Percentiles rank a stretch among this genome's conserved stretches.
phyloP scores from a whole-genome alignment of 2,329 filamentous ascomycete genomes.

The Bisporella sp. region DNA sequence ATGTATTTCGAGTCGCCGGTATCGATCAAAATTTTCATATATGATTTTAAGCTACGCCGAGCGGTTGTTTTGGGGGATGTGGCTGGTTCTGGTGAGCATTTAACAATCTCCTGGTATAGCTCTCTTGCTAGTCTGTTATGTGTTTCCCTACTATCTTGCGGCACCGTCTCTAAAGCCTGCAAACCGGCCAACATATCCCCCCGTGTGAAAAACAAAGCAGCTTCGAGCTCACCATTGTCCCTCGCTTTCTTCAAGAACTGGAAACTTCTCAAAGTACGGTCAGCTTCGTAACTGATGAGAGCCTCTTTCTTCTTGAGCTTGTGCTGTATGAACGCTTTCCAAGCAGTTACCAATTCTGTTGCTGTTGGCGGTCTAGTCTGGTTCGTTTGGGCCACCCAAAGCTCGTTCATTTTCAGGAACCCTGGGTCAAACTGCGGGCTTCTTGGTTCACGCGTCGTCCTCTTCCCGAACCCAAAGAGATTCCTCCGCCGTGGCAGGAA shows the following conservation, averaged over 20 bases:
- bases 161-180: slow-evolving; percentile 13
- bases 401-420: slow-evolving; percentile 62
- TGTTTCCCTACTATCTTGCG: slow-evolving; percentile 12
- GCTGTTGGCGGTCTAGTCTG: slow-evolving; percentile 57
- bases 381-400: slow-evolving; percentile 55
- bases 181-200: slow-evolving; percentile 13
- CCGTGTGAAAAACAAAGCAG: slow-evolving; percentile 7
- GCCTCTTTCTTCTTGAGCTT: slow-evolving; percentile 41
- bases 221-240: slow-evolving; percentile 11
- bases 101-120: slow-evolving; percentile 14
- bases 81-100: background rate
- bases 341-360: slow-evolving; percentile 58
- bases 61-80: background rate
- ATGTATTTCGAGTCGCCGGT: slow-evolving; percentile 11
- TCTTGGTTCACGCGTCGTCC: slow-evolving; percentile 52
- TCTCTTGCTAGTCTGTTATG: slow-evolving; percentile 19
- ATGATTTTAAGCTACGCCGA: background rate
- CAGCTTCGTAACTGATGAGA: slow-evolving; percentile 61
- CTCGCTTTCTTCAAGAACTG: slow-evolving; percentile 43
- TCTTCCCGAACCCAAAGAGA: slow-evolving; percentile 58
- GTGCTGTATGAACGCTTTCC: slow-evolving; percentile 54
- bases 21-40: slow-evolving; percentile 9
- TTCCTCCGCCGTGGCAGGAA: slow-evolving; percentile 36
- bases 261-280: slow-evolving; percentile 52
- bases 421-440: slow-evolving; percentile 62